These are phyloP conservation scores for Piper betle DNA, from an alignment of 164 flowering plant species.

Conservation along the genomic window DNA sequence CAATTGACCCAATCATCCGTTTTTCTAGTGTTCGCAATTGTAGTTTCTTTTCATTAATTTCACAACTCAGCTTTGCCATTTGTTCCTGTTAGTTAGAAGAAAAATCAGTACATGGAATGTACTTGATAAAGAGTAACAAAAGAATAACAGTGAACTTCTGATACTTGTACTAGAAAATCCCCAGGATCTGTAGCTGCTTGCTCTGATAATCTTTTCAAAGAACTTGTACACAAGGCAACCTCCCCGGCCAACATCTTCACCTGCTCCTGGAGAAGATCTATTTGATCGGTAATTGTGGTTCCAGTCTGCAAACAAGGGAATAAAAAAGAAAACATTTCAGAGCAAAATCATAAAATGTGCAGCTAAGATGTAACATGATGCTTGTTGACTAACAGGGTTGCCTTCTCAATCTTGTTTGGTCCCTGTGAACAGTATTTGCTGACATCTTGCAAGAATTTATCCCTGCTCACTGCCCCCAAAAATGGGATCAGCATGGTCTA, in stretches of 20 bases:
- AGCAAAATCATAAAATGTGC: background rate
- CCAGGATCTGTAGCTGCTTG: constrained; percentile 52
- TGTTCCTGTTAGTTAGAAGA: constrained; percentile 30
- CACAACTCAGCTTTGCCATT: constrained; percentile 48
- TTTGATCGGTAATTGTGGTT: constrained; percentile 58
- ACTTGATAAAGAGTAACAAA: background rate
- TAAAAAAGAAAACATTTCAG: background rate
- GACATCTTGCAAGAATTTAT: too few relatives aligned
- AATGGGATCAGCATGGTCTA: too few relatives aligned
- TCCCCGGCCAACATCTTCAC: constrained; percentile 79
- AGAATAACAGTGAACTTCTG: background rate
- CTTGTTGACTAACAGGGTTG: too few relatives aligned
- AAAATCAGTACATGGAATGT: constrained; percentile 1
- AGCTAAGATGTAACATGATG: too few relatives aligned
- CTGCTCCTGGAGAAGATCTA: constrained; percentile 81
- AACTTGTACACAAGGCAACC: constrained; percentile 64
- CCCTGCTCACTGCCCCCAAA: too few relatives aligned
- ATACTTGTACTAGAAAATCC: constrained; percentile 39
- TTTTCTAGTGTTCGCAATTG: constrained; percentile 63
- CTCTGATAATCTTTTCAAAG: constrained; percentile 66
- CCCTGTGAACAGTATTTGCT: too few relatives aligned
- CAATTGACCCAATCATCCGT: constrained; percentile 58
- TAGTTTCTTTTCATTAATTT: constrained; percentile 60
- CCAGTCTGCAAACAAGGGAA: constrained; percentile 39
- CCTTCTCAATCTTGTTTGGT: too few relatives aligned